phyloP scores from a whole-genome alignment of 768 basidiomycete genomes.

The Termitomyces sp. region DNA sequence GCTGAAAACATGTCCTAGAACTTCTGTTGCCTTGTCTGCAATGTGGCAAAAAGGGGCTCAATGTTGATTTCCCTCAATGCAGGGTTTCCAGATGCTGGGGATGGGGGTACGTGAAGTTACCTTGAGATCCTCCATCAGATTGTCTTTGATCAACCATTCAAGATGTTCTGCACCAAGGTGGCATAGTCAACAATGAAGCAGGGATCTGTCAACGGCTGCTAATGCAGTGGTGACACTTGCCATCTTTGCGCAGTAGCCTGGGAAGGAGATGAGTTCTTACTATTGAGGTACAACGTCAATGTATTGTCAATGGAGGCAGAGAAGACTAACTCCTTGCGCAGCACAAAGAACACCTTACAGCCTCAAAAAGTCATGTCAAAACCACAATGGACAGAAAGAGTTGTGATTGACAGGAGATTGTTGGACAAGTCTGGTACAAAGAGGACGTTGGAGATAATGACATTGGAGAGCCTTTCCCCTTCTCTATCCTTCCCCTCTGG shows the following conservation, averaged over 20 bases:
- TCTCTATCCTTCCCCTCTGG: not conserved
- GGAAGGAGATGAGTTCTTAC: not conserved
- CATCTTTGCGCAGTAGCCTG: not conserved
- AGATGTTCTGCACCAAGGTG: not conserved
- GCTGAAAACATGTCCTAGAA: too few species aligned
- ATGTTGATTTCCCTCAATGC: not conserved
- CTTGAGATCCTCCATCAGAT: not conserved
- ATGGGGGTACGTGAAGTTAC: not conserved
- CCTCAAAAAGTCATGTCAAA: not conserved
- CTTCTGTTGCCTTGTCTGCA: too few species aligned
- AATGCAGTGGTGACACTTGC: not conserved
- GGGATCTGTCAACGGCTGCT: not conserved
- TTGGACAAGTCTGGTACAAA: constrained; percentile 3
- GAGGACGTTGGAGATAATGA: constrained; percentile 3
- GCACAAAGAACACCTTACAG: not conserved
- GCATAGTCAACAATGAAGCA: not conserved
- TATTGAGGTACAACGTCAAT: not conserved
- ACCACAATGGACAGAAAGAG: not conserved
- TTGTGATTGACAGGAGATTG: constrained; percentile 5
- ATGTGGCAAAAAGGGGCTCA: not conserved
- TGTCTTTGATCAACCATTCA: not conserved
- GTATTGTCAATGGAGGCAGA: not conserved
- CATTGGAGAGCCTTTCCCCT: not conserved
- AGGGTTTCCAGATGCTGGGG: not conserved
- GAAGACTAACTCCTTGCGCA: not conserved